Conservation (phyloP, 345 rosid genomes). For the Salix brachista region DNA sequence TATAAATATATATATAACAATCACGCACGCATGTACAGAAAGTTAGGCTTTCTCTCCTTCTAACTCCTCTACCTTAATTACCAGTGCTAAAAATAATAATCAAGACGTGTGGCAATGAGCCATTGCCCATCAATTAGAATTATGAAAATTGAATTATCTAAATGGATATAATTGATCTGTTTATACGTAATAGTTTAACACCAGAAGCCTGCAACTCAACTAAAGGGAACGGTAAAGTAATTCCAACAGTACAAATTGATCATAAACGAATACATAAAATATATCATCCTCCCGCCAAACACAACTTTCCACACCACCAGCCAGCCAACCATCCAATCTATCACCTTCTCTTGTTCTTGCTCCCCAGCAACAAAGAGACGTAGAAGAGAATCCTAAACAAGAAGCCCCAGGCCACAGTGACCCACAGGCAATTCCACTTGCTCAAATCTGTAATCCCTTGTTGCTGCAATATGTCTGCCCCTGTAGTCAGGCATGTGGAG, state of each 20-base stretch:
- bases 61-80: neutral
- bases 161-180: neutral
- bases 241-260: neutral
- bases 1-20: neutral
- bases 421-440: slow-evolving; percentile 75
- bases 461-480: slow-evolving; percentile 55
- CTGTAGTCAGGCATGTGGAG: slow-evolving; percentile 78
- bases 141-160: neutral
- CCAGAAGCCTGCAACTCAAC: neutral
- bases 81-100: neutral
- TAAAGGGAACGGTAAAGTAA: neutral
- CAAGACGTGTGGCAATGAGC: neutral
- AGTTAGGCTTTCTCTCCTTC: neutral
- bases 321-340: too few relatives aligned
- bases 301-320: neutral
- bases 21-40: neutral
- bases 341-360: slow-evolving; percentile 85
- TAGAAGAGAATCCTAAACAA: slow-evolving; percentile 78
- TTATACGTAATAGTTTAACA: slow-evolving; percentile 6
- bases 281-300: neutral
- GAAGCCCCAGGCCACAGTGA: slow-evolving; percentile 90
- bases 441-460: slow-evolving; percentile 67
- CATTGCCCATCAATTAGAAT: neutral
- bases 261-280: neutral
- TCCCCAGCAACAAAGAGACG: slow-evolving; percentile 68